Conservation (phyloP, 78 protist species). For the Dictyostelium purpureum region DNA sequence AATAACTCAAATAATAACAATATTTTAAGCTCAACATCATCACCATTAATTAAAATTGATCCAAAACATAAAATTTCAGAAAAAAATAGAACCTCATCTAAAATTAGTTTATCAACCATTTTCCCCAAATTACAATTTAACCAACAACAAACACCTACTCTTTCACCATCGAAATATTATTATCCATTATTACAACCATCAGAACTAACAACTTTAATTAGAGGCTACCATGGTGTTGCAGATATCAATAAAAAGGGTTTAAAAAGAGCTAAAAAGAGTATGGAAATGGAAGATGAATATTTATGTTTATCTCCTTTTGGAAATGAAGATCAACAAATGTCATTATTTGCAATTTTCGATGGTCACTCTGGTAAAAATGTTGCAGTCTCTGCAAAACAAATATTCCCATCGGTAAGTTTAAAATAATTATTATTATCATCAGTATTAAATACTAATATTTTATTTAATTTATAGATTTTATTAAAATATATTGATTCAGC, state of each 20-base stretch:
- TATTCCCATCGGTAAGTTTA: slow-evolving; percentile 43
- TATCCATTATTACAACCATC: slow-evolving; percentile 66
- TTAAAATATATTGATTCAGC: slow-evolving; percentile 50
- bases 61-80: neutral
- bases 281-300: slow-evolving; percentile 66
- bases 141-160: slow-evolving; percentile 1
- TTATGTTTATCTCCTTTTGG: slow-evolving; percentile 32
- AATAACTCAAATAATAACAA: neutral
- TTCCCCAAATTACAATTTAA: slow-evolving; percentile 28
- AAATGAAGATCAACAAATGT: slow-evolving; percentile 23
- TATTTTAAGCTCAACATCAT: slow-evolving; percentile 2
- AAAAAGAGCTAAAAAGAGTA: slow-evolving; percentile 58
- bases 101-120: slow-evolving; percentile 8
- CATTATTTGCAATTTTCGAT: slow-evolving; percentile 69
- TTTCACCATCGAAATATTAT: slow-evolving; percentile 55
- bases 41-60: slow-evolving; percentile 3
- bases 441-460: neutral
- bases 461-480: neutral
- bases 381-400: slow-evolving; percentile 67
- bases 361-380: slow-evolving; percentile 83
- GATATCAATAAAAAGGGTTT: slow-evolving; percentile 73
- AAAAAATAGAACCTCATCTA: slow-evolving; percentile 3
- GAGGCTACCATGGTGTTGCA: slow-evolving; percentile 40
- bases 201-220: slow-evolving; percentile 50
- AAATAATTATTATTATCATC: neutral